Conservation (phyloP, 2,329 filamentous ascomycete genomes). For the Pseudogymnoascus sp. region DNA sequence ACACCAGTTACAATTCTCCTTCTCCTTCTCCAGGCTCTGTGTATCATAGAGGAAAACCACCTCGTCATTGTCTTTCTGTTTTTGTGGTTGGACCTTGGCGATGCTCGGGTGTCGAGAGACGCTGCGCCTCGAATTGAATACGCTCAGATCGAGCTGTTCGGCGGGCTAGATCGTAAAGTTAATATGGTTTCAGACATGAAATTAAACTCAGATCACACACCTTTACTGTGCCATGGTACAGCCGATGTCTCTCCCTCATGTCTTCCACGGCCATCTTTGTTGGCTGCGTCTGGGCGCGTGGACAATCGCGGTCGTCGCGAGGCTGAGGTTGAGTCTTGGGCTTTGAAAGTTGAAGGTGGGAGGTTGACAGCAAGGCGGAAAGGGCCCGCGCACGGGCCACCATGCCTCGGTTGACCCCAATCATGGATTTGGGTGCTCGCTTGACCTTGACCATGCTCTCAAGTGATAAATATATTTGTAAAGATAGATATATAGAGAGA, state of each 20-base stretch:
- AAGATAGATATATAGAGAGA: not conserved
- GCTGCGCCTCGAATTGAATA: not conserved
- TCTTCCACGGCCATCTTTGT: not conserved
- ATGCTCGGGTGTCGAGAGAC: not conserved
- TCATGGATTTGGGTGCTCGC: slow-evolving; percentile 6
- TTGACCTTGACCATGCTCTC: not conserved
- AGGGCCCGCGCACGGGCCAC: slow-evolving; percentile 6
- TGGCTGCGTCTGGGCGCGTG: not conserved
- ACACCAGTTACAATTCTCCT: slow-evolving; percentile 51
- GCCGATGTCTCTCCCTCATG: not conserved
- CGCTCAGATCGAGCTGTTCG: not conserved
- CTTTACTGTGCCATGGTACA: not conserved
- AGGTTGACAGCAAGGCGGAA: not conserved
- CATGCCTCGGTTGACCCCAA: slow-evolving; percentile 7
- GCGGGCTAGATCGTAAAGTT: not conserved
- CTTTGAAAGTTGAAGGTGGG: not conserved
- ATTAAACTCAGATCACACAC: not conserved
- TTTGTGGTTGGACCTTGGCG: not conserved
- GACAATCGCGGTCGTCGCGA: not conserved
- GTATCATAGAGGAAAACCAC: not conserved
- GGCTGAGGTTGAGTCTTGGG: not conserved
- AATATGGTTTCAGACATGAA: not conserved
- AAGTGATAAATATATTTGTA: not conserved
- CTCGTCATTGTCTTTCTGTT: not conserved
- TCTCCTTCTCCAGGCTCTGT: slow-evolving; percentile 30